Conservation (phyloP, 306 rosid genomes). For the Casuarina glauca region DNA sequence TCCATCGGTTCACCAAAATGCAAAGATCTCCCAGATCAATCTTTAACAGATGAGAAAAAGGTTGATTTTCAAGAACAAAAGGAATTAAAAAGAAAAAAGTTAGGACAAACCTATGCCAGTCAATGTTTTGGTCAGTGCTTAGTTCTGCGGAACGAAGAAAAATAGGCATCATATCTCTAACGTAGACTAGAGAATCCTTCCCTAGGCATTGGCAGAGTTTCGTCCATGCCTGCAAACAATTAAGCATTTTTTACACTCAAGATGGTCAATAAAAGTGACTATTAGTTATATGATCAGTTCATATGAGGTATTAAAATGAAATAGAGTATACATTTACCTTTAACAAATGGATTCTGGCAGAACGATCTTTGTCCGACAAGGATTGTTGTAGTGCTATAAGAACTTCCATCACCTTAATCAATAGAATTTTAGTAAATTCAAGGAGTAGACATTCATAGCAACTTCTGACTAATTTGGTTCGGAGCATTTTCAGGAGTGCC, state of each 20-base stretch:
- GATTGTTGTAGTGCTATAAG: slow-evolving; percentile 6
- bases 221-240: slow-evolving; percentile 30
- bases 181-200: not conserved
- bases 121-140: not conserved
- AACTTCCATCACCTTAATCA: slow-evolving; percentile 18
- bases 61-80: too few relatives aligned
- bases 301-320: too few relatives aligned
- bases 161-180: slow-evolving; percentile 2
- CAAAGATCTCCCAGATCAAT: too few relatives aligned
- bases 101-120: slow-evolving; percentile 6
- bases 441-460: not conserved
- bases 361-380: not conserved
- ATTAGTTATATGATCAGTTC: too few relatives aligned
- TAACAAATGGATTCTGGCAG: slow-evolving; percentile 5
- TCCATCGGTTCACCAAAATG: too few relatives aligned
- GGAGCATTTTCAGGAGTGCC: too few relatives aligned
- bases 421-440: too few relatives aligned
- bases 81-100: not conserved
- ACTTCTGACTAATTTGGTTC: not conserved
- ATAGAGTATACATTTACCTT: slow-evolving; percentile 20
- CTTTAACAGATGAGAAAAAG: too few relatives aligned
- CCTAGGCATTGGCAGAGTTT: slow-evolving; percentile 18
- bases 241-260: not conserved
- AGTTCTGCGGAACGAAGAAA: slow-evolving; percentile 19
- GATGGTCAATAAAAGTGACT: too few relatives aligned